Evolutionary conservation across 352 stramenopile genomes (phyloP).

Genomic region (Phytophthora sp.): DNA sequence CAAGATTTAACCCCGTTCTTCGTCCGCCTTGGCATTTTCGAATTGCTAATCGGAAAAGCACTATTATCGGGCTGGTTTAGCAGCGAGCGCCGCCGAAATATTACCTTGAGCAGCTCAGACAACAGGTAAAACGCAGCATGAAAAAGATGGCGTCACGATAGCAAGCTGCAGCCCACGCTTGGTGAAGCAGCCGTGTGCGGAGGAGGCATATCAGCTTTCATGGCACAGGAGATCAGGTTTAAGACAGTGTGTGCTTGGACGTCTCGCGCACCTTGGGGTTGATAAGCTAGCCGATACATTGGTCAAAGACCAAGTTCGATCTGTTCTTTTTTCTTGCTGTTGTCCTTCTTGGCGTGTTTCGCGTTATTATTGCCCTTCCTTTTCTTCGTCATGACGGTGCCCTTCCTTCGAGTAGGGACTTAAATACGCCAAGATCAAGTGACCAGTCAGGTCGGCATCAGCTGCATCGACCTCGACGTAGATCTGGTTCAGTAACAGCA

Average conservation of each 20-base stretch:
- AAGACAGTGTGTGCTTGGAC: constrained; percentile 96
- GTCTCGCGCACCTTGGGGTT: constrained; percentile 90
- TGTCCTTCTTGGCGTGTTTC: constrained; percentile 28
- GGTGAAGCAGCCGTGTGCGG: constrained; percentile 85
- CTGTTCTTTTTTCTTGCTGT: constrained; percentile 62
- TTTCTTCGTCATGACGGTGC: constrained; percentile 50
- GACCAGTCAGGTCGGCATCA: constrained; percentile 70
- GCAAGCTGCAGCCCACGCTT: constrained; percentile 94
- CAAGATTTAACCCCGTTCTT: constrained; percentile 42
- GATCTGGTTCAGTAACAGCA: constrained; percentile 88
- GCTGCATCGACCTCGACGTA: constrained; percentile 66
- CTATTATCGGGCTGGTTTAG: constrained; percentile 67
- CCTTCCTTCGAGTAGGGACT: constrained; percentile 96
- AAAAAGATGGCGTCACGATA: constrained; percentile 81
- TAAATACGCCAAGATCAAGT: constrained; percentile 98
- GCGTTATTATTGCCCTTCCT: constrained; percentile 59
- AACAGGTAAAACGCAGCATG: constrained; percentile 95
- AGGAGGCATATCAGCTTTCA: constrained; percentile 93
- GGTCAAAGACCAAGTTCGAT: constrained; percentile 90
- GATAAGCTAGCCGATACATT: constrained; percentile 97
- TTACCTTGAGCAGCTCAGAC: constrained; percentile 93
- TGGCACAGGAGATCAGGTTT: constrained; percentile 97
- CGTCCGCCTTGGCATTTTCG: constrained; percentile 45
- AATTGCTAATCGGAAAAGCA: constrained; percentile 56
- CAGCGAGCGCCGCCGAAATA: constrained; percentile 72